Base-by-base conservation (phyloP, 768 basidiomycete genomes). In the Solioccasus polychromus region DNA sequence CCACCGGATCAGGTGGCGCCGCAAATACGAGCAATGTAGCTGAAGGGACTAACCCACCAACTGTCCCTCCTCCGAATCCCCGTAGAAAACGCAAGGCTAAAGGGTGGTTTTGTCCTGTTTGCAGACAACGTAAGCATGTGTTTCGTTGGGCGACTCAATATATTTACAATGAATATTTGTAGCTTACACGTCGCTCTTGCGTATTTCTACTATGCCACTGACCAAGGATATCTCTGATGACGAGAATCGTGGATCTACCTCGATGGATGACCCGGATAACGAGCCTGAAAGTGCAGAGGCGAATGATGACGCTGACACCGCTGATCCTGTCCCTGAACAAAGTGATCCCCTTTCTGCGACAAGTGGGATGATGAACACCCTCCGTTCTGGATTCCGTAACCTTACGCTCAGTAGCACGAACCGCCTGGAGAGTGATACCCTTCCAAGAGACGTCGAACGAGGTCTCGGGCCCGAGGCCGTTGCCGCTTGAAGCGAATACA, bases 41-140 rank as follows among this genome's bases (percentile, higher is more conserved):
- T 2, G 64, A 61, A 28, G 63, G 54, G n/a, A 54, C 59, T 7
- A 49, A 20, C 44, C 61, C n/a, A 9, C 39, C 25, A 24, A 41
- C 60, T 4, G 44, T 69, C 10, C 53, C 68, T 24, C 66, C 72
- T 14, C 35, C 57, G 22, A 71, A 74, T 45, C 66, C 76, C 5
- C 75, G 91, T 50, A 74, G 92, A 61, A 94, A 92, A 74, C 77
- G 92, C 55, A 94, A 91, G 71, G 88, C 91, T 1, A 97, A 97
- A 68, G 93, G 93, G 5, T 97, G 93, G 93, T 91, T 88, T 76
- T 97, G 93, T 63, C 93, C 93, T 23, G 90, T 97, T 39, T 95
- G 93, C 66, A 79, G 93, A 54, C 92, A 93, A 75, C 92, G 91
- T 93, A 61, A 66, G 89, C 77, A 5, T 38, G n/a, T n/a, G n/a